Evolutionary conservation across 805 yeast species (phyloP).

Genomic region (Candida taoyuanica): DNA sequence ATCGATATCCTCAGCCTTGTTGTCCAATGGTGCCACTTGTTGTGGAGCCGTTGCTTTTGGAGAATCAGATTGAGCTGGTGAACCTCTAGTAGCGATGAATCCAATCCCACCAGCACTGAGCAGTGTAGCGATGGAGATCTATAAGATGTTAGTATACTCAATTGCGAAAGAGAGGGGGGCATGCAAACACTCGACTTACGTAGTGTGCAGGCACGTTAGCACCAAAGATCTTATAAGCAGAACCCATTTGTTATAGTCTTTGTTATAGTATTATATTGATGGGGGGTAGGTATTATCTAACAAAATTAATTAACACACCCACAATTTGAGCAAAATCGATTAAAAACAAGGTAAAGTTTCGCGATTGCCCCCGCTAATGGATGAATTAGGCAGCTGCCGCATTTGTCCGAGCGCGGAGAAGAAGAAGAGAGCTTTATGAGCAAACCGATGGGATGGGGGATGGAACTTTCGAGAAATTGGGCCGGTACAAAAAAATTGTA

Average conservation of each 20-base stretch:
- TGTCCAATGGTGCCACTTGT: slow-evolving; percentile 24
- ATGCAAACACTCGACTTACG: slow-evolving; percentile 18
- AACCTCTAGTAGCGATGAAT: slow-evolving; percentile 20
- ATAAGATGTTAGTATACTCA: slow-evolving; percentile 3
- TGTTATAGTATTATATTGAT: not conserved
- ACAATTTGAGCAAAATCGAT: too few species aligned
- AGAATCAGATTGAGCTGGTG: slow-evolving; percentile 21
- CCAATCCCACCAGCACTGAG: slow-evolving; percentile 31
- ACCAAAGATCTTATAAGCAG: slow-evolving; percentile 27
- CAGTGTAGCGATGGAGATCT: slow-evolving; percentile 32
- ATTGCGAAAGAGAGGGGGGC: too few species aligned
- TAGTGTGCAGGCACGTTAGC: slow-evolving; percentile 28
- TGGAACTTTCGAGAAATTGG: slow-evolving; percentile 4
- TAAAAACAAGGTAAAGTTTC: too few species aligned
- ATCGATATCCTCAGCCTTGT: slow-evolving; percentile 28
- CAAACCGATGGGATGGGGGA: not conserved
- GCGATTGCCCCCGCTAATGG: not conserved
- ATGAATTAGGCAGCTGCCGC: too few species aligned
- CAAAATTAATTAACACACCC: too few species aligned
- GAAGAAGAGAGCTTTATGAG: not conserved
- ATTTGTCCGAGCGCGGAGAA: too few species aligned
- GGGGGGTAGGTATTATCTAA: not conserved
- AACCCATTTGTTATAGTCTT: slow-evolving; percentile 19
- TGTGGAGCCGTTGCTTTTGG: slow-evolving; percentile 21
- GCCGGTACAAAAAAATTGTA: too few species aligned